These are phyloP conservation scores for Recurvomyces mirabilis DNA, from an alignment of 495 filamentous ascomycete species.

Conservation along the genomic window DNA sequence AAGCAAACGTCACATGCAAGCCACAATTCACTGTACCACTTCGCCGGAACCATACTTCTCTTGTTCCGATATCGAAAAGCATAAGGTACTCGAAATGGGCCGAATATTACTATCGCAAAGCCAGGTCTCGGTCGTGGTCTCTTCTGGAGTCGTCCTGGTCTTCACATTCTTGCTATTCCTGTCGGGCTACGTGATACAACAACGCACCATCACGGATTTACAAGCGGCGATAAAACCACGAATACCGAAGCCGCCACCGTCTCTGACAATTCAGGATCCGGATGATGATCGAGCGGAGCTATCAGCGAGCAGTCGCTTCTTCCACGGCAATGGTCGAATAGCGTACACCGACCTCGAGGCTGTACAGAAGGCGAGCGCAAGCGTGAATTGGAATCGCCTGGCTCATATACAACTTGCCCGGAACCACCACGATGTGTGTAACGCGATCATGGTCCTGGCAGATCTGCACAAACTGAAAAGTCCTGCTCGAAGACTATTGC, in stretches of 20 bases:
- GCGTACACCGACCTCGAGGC: conserved; percentile 29
- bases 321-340: conserved; percentile 8
- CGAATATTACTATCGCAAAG: conserved; percentile 31
- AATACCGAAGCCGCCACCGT: conserved; percentile 23
- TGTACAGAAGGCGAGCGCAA: conserved; percentile 1
- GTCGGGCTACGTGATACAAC: conserved; percentile 60
- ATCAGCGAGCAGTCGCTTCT: conserved; percentile 32
- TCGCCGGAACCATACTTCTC: too few relatives aligned
- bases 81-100: conserved; percentile 6
- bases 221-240: conserved; percentile 46
- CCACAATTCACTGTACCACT: background rate
- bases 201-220: conserved; percentile 53
- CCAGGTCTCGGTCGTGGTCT: conserved; percentile 33
- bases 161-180: conserved; percentile 58
- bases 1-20: conserved; percentile 7
- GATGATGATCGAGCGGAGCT: background rate
- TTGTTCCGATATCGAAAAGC: background rate
- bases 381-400: conserved; percentile 30
- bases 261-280: conserved; percentile 4
- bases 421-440: conserved; percentile 35
- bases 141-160: conserved; percentile 35
- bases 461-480: conserved; percentile 34
- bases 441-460: conserved; percentile 37
- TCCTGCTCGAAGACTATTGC: conserved; percentile 33
- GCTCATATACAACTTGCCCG: conserved; percentile 37